Conservation (phyloP, 192 early-diverging fungal species). For the Endogone sp. region DNA sequence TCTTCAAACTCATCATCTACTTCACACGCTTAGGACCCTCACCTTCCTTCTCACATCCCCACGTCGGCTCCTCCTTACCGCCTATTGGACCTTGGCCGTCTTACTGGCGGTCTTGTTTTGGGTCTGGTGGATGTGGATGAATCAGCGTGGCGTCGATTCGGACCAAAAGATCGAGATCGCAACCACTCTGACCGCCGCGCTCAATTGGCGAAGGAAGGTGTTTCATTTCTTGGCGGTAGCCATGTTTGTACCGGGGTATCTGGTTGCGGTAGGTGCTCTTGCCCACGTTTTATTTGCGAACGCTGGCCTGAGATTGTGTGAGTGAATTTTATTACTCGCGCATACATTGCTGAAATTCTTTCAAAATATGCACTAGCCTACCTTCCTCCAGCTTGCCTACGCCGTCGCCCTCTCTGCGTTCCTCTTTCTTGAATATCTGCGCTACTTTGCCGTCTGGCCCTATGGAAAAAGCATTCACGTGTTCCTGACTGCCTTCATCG, state of each 20-base stretch:
- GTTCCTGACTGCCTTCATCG: constrained; percentile 82
- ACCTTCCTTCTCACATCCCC: constrained; percentile 30
- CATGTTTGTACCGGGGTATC: constrained; percentile 83
- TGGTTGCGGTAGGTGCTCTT: constrained; percentile 63
- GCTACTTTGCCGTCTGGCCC: constrained; percentile 70
- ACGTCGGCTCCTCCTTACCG: constrained; percentile 27
- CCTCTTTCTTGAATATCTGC: constrained; percentile 78
- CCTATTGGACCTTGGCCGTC: constrained; percentile 45
- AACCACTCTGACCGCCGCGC: constrained; percentile 23
- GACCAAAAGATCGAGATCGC: neutral
- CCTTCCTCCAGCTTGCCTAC: constrained; percentile 80
- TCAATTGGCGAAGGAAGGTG: constrained; percentile 80
- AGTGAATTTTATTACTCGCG: neutral
- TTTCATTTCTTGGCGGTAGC: constrained; percentile 79
- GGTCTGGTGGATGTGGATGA: constrained; percentile 8
- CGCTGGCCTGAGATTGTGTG: too few relatives aligned
- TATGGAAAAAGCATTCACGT: constrained; percentile 55
- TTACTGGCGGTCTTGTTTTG: constrained; percentile 35
- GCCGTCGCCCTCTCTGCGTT: constrained; percentile 67
- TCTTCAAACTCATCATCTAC: too few relatives aligned
- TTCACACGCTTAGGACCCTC: constrained; percentile 10
- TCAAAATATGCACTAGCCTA: constrained; percentile 22
- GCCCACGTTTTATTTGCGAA: too few relatives aligned
- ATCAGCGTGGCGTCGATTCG: neutral
- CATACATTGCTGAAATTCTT: neutral